Evolutionary conservation across 495 filamentous ascomycete genomes (phyloP).

Genomic region (Chlorociboria aeruginascens): DNA sequence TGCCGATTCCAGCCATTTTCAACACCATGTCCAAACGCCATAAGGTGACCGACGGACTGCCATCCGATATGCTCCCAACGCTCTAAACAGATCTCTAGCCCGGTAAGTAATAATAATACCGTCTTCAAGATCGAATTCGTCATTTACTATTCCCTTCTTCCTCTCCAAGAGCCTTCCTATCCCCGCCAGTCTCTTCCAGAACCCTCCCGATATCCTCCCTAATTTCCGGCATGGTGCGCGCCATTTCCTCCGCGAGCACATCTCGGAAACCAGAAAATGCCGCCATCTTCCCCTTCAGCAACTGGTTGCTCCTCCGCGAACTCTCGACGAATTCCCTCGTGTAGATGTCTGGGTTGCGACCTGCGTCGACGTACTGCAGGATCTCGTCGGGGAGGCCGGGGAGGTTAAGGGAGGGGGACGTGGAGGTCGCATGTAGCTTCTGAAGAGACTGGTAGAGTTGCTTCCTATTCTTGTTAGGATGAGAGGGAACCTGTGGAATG

Average conservation of each 20-base stretch:
- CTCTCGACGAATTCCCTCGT: constrained; percentile 94
- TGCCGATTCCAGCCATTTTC: no score
- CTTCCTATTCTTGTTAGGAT: constrained; percentile 4
- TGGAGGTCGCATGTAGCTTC: constrained; percentile 25
- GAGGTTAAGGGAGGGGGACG: constrained; percentile 15
- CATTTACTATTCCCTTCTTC: neutral
- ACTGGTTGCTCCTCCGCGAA: constrained; percentile 72
- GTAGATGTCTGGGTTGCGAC: constrained; percentile 96
- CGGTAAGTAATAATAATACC: no score
- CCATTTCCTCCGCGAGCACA: constrained; percentile 70
- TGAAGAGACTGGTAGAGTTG: constrained; percentile 27
- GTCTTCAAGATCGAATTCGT: no score
- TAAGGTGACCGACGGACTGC: no score
- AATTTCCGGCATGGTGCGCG: constrained; percentile 64
- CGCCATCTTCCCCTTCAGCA: constrained; percentile 68
- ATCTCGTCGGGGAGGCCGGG: constrained; percentile 71
- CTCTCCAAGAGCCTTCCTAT: neutral
- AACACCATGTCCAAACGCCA: no score
- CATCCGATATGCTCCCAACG: no score
- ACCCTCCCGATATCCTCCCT: constrained; percentile 55
- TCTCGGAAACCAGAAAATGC: constrained; percentile 75
- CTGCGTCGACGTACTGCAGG: constrained; percentile 83
- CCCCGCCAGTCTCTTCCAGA: constrained; percentile 31
- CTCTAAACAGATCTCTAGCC: no score
- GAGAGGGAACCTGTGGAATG: neutral